Conservation (phyloP, 2,329 filamentous ascomycete genomes). For the Pleomassaria siparia region DNA sequence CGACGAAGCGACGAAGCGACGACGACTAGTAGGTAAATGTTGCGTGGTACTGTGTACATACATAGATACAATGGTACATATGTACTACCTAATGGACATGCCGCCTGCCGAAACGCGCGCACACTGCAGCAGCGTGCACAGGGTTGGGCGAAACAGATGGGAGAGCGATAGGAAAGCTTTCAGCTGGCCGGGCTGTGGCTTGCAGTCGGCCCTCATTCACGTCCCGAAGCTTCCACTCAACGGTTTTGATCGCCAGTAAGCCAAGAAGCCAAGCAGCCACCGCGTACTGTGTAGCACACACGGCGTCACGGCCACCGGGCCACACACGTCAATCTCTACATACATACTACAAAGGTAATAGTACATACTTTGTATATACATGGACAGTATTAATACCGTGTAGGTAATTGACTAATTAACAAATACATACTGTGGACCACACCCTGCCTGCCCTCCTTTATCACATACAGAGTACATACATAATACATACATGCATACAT, state of each 20-base stretch:
- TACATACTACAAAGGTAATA: too few species aligned
- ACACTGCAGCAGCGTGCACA: constrained; percentile 8
- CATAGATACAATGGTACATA: too few species aligned
- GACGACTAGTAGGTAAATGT: too few species aligned
- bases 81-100: constrained; percentile 5
- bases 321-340: background rate
- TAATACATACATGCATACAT: too few species aligned
- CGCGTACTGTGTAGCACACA: constrained; percentile 4
- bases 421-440: too few species aligned
- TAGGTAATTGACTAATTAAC: too few species aligned
- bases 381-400: too few species aligned
- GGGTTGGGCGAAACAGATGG: constrained; percentile 12
- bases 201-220: constrained; percentile 11
- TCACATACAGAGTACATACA: too few species aligned
- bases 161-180: background rate
- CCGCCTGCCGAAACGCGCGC: constrained; percentile 17
- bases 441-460: too few species aligned
- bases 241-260: constrained; percentile 18
- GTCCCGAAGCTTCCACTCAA: constrained; percentile 16
- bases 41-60: background rate
- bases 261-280: background rate
- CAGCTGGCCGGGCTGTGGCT: constrained; percentile 12
- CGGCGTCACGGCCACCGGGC: constrained; percentile 4
- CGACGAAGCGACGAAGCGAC: too few species aligned
- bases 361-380: too few species aligned